Conservation (phyloP, 306 rosid species). For the Notholithocarpus densiflorus region DNA sequence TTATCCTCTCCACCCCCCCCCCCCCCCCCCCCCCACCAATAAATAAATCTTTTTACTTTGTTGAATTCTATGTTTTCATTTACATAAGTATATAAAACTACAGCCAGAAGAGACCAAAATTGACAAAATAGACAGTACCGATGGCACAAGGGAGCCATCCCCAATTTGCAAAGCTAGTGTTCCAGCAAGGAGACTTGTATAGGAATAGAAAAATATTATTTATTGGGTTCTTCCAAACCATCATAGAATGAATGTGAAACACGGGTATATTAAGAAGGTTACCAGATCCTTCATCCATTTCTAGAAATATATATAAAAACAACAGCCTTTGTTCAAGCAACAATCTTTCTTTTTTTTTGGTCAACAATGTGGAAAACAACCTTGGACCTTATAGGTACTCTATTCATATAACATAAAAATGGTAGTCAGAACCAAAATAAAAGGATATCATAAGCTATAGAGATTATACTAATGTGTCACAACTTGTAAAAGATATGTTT, state of each 20-base stretch:
- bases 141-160: background rate
- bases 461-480: background rate
- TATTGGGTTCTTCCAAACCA: background rate
- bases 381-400: background rate
- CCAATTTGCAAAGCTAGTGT: background rate
- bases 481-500: background rate
- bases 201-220: background rate
- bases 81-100: background rate
- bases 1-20: too few species aligned
- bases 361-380: background rate
- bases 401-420: constrained; percentile 4
- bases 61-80: background rate
- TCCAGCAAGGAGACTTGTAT: background rate
- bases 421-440: background rate
- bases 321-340: background rate
- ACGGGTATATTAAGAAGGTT: background rate
- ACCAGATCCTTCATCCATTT: background rate
- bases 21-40: too few species aligned
- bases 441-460: background rate
- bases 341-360: background rate
- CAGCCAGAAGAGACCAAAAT: background rate
- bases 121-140: background rate
- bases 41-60: too few species aligned
- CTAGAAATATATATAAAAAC: background rate
- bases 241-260: background rate